Base-by-base conservation (phyloP, 179 eudicot genomes). In the Spergularia azorica region DNA sequence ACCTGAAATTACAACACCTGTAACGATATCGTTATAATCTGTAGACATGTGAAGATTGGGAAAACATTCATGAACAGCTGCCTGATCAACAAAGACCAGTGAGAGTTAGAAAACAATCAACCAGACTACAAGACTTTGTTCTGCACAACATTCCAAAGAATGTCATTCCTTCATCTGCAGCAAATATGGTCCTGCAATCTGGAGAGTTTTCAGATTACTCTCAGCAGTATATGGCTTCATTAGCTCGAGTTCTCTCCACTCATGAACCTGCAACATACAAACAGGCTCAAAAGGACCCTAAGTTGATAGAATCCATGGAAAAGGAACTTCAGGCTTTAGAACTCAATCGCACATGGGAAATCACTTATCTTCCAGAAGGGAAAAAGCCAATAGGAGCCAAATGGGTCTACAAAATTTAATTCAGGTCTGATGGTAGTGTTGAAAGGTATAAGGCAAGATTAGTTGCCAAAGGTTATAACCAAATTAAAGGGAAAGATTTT, bases 361-460 rank as follows among this genome's bases (percentile, higher is more conserved):
- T 56, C 15, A 11, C 60, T 9, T 0, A 10, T 9, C 3, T 67
- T 3, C 55, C 55, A 14, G 2, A 0, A 16, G 32, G 12, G 0
- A 6, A n/a, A 2, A 67, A 43, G 3, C 13, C 71, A 0, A 67
- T 67, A 1, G 54, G 55, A 0, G 43, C 54, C 16, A 67, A 67
- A 6, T 67, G 71, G 55, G 71, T 67, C 9, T 67, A 67, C 13
- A 41, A 67, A 43, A 46, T 18, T 12, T 43, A 67, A n/a, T 38
- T 4, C 13, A 2, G 14, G 0, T 6, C 43, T 8, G 59, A 20
- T 69, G 59, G 59, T 4, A 3, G 12, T 3, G 0, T 17, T 61
- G 65, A 61, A 21, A 61, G 65, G 6, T 17, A n/a, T 6, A 61
- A 61, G 38, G 65, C 65, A 1, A 61, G 65, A 21, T 61, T 18